A percentile compares a stretch with the other conserved stretches of the same genome.
Evolutionary conservation across 352 stramenopile species (phyloP).

Genomic region (Phytophthora cryptogea): DNA sequence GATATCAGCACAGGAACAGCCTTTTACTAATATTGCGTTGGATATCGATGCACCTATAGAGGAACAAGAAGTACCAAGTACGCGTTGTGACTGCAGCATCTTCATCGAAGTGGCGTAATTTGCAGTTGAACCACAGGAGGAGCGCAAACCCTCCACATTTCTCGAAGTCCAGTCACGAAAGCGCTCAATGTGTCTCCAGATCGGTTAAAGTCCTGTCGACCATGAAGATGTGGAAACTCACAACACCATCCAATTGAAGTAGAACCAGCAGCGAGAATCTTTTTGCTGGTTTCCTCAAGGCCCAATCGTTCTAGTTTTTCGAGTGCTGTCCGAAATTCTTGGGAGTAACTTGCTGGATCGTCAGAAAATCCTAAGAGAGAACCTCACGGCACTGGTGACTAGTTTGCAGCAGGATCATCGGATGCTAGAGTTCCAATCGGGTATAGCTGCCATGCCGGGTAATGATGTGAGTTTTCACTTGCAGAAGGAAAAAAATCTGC

Average conservation of each 20-base stretch:
- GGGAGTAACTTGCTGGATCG: not conserved
- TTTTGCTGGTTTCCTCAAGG: not conserved
- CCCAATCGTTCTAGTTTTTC: not conserved
- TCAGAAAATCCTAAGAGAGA: not conserved
- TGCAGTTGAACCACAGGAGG: not conserved
- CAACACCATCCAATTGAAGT: not conserved
- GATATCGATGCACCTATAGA: not conserved
- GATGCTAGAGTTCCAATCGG: not conserved
- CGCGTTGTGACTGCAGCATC: not conserved
- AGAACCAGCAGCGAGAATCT: not conserved
- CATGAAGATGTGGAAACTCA: not conserved
- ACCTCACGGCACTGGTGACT: not conserved
- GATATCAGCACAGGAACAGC: not conserved
- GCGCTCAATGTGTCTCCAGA: not conserved
- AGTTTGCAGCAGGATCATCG: not conserved
- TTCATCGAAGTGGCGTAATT: too few relatives aligned
- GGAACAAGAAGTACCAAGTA: not conserved
- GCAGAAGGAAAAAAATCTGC: too few relatives aligned
- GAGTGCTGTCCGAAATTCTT: constrained; percentile 1
- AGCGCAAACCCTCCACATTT: not conserved
- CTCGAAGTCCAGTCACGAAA: not conserved
- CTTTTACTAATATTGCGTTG: not conserved
- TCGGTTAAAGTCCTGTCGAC: not conserved
- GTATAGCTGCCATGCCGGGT: not conserved
- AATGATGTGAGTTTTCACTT: not conserved